Conservation (phyloP, 228 moss, liverwort and hornwort genomes). For the Sphagnum fallax region DNA sequence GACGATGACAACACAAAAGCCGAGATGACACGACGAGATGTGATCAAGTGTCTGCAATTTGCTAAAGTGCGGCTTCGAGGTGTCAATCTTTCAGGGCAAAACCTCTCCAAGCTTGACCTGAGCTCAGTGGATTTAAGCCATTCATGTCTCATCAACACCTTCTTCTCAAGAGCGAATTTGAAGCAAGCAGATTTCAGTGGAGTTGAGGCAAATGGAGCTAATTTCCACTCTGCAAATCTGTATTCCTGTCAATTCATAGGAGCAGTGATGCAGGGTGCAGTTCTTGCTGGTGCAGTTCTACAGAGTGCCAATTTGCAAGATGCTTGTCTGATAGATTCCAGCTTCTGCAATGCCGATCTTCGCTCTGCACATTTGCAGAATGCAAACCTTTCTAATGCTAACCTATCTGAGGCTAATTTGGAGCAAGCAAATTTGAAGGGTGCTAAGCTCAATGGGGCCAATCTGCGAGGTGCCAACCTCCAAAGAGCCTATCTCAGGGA, state of each 20-base stretch:
- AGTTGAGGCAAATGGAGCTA: slow-evolving; percentile 80
- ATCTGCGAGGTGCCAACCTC: slow-evolving; percentile 86
- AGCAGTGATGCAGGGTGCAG: slow-evolving; percentile 75
- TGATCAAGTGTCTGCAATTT: slow-evolving; percentile 86
- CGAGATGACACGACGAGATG: slow-evolving; percentile 87
- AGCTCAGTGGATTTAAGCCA: slow-evolving; percentile 81
- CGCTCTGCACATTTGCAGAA: slow-evolving; percentile 86
- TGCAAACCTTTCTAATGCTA: slow-evolving; percentile 87
- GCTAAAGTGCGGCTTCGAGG: slow-evolving; percentile 75
- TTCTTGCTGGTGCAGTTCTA: slow-evolving; percentile 75
- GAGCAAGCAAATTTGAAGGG: slow-evolving; percentile 96
- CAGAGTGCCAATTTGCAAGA: slow-evolving; percentile 88
- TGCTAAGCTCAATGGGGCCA: slow-evolving; percentile 77
- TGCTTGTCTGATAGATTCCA: slow-evolving; percentile 67
- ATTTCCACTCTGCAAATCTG: slow-evolving; percentile 82
- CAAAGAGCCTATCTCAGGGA: slow-evolving; percentile 88
- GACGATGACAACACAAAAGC: slow-evolving; percentile 83
- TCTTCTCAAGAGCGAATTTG: slow-evolving; percentile 75
- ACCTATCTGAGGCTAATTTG: slow-evolving; percentile 75
- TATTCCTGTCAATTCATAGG: slow-evolving; percentile 38
- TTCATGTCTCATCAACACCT: slow-evolving; percentile 67
- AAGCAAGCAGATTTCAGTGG: slow-evolving; percentile 53
- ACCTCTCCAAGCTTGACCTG: slow-evolving; percentile 87
- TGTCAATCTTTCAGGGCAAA: slow-evolving; percentile 89
- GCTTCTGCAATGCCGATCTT: slow-evolving; percentile 82